Conservation (phyloP, 1,139 yeast genomes). For the Debaryomyces subglobosus region DNA sequence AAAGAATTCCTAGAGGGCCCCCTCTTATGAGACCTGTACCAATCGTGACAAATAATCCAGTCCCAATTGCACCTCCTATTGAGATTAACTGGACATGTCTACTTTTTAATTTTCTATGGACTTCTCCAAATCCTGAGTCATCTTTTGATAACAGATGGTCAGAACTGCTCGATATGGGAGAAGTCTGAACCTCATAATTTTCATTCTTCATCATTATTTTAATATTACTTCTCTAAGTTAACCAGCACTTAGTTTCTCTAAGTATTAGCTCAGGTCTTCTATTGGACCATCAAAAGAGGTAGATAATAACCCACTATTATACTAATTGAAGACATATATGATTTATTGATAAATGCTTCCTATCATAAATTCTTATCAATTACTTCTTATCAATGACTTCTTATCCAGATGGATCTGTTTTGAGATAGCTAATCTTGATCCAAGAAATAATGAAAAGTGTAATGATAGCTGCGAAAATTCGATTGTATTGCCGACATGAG, state of each 20-base stretch:
- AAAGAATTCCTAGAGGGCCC: constrained; percentile 52
- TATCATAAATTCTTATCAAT: not conserved
- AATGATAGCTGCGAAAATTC: not conserved
- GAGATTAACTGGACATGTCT: not conserved
- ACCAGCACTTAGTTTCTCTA: too few relatives aligned
- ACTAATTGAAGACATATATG: not conserved
- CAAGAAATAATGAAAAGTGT: not conserved
- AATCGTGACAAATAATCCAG: constrained; percentile 46
- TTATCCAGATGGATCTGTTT: not conserved
- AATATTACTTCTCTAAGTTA: too few relatives aligned
- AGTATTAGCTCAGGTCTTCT: too few relatives aligned
- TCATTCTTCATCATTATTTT: too few relatives aligned
- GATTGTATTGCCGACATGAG: not conserved
- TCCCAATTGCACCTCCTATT: constrained; percentile 36
- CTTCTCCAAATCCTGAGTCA: not conserved
- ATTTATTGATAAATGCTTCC: not conserved
- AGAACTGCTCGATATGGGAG: not conserved
- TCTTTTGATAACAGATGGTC: not conserved
- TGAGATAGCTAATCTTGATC: not conserved
- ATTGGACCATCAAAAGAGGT: too few relatives aligned
- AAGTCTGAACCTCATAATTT: too few relatives aligned
- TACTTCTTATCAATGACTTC: too few relatives aligned
- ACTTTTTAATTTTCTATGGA: not conserved
- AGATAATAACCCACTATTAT: not conserved
- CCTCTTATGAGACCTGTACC: constrained; percentile 43